Evolutionary conservation across 116 monocot genomes (phyloP).

Genomic region (Papilionanthe hybrid): DNA sequence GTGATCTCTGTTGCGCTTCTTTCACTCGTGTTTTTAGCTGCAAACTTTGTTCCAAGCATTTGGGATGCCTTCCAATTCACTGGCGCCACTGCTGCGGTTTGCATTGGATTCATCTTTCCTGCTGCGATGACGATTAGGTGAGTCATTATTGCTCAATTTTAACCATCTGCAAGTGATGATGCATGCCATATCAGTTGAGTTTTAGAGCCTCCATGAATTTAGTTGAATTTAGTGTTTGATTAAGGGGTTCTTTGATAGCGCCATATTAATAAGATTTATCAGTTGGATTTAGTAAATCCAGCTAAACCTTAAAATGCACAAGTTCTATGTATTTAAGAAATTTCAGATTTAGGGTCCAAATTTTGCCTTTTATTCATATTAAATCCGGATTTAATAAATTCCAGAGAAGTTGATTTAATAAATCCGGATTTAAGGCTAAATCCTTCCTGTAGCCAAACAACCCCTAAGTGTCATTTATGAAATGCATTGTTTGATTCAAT

Average conservation of each 20-base stretch:
- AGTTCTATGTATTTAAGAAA: too few species aligned
- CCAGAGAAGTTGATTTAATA: too few species aligned
- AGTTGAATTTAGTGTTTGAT: neutral
- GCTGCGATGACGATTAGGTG: conserved; percentile 9
- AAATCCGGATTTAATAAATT: too few species aligned
- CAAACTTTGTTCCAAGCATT: conserved; percentile 10
- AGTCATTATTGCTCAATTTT: neutral
- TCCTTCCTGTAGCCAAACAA: too few species aligned
- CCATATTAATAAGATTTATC: too few species aligned
- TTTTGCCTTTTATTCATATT: too few species aligned
- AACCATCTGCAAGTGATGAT: neutral
- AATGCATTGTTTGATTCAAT: neutral
- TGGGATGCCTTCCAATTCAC: conserved; percentile 17
- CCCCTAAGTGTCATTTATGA: too few species aligned
- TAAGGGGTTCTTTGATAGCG: too few species aligned
- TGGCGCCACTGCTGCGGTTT: conserved; percentile 8
- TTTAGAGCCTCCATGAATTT: neutral
- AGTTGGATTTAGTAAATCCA: too few species aligned
- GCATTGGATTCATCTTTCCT: conserved; percentile 14
- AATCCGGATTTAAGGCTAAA: too few species aligned
- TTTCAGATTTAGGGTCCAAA: too few species aligned
- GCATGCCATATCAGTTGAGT: neutral
- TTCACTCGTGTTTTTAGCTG: conserved; percentile 1
- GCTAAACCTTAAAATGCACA: too few species aligned
- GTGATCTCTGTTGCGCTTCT: neutral